phyloP scores from a whole-genome alignment of 306 rosid species.

The Inga oerstediana region DNA sequence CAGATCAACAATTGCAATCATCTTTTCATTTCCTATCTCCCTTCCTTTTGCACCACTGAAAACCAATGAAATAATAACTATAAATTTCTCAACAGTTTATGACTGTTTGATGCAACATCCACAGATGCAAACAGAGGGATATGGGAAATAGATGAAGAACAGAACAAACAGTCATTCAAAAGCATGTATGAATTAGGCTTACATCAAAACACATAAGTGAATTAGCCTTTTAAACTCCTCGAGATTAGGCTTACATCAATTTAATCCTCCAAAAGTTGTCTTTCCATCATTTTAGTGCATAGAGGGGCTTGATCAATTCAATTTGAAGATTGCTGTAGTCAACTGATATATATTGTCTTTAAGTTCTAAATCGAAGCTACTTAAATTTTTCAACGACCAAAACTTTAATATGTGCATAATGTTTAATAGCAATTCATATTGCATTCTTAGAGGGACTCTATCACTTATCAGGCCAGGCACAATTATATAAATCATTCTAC shows the following conservation, averaged over 20 bases:
- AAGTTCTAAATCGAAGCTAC: no score
- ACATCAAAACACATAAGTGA: no score
- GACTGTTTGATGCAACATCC: not conserved
- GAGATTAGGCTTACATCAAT: no score
- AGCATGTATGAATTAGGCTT: not conserved
- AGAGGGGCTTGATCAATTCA: no score
- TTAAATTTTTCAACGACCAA: no score
- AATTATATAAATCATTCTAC: not conserved
- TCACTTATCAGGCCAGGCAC: conserved; percentile 7
- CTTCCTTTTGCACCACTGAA: conserved; percentile 71
- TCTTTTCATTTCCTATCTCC: conserved; percentile 83
- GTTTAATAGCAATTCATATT: no score
- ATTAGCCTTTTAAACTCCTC: no score
- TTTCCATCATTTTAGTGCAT: no score
- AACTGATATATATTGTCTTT: no score
- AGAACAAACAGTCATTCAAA: not conserved
- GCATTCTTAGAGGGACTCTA: not conserved
- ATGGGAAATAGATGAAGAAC: not conserved
- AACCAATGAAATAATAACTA: not conserved
- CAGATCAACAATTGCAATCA: conserved; percentile 79
- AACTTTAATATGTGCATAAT: no score
- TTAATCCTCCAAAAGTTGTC: no score
- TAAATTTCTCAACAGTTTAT: not conserved
- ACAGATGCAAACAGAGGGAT: not conserved
- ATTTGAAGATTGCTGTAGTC: no score